phyloP scores from a whole-genome alignment of 371 early-diverging fungal species.

The Haplosporangium sp. region DNA sequence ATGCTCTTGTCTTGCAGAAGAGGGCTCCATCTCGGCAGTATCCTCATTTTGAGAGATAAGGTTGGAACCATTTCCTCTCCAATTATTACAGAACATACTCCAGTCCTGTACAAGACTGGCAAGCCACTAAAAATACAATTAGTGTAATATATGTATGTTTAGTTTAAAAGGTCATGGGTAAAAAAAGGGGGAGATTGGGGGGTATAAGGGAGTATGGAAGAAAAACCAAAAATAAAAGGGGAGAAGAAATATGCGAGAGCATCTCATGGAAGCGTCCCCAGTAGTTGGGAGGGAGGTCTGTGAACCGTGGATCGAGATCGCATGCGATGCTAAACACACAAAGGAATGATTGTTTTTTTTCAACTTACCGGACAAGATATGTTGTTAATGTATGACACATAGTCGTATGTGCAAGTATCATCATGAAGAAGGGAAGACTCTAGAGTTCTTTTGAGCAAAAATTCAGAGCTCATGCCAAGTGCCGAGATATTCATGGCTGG shows the following conservation, averaged over 20 bases:
- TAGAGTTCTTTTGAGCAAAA: slow-evolving; percentile 27
- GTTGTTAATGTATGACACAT: slow-evolving; percentile 46
- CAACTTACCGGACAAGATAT: slow-evolving; percentile 51
- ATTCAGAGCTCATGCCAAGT: not conserved
- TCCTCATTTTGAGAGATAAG: not conserved
- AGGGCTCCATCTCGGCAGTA: slow-evolving; percentile 10
- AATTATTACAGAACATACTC: slow-evolving; percentile 29
- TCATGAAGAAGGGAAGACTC: slow-evolving; percentile 36
- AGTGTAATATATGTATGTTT: not conserved
- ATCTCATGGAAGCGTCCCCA: not conserved
- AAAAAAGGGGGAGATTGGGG: not conserved
- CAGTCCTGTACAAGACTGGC: slow-evolving; percentile 37
- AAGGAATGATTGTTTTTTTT: not conserved
- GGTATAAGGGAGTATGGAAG: not conserved
- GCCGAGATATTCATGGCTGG: not conserved
- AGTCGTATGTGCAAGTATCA: slow-evolving; percentile 35
- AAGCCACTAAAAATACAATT: slow-evolving; percentile 33
- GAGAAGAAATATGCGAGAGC: not conserved
- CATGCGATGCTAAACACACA: not conserved
- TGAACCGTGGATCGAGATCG: not conserved
- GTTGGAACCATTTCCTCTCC: slow-evolving; percentile 23
- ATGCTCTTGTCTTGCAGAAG: slow-evolving; percentile 27
- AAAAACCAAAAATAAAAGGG: not conserved
- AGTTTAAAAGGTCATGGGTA: slow-evolving; percentile 3
- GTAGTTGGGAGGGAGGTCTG: not conserved